Base-by-base conservation (phyloP, 2,329 filamentous ascomycete genomes). In the Stemphylium vesicarium region DNA sequence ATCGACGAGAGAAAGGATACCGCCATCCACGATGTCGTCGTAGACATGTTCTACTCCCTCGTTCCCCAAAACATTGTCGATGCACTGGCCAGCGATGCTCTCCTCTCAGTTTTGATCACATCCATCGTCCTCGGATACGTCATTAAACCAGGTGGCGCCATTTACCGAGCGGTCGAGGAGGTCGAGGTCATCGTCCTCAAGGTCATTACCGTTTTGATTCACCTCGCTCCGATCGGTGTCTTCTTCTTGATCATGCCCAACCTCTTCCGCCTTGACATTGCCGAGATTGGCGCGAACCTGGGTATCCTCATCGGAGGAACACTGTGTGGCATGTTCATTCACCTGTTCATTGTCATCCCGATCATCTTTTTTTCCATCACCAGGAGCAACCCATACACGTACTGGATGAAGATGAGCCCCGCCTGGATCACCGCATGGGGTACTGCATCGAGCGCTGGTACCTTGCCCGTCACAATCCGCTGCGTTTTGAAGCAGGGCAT, bases 381-480 rank as follows among this genome's bases (percentile, higher is more conserved):
- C 1, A 70, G 79, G 44, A 65, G 70, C 54, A 84, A 84, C 59
- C 80, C 81, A 0, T 84, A 81, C 49, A 50, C 72, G 0, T 74
- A 78, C 62, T 83, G 81, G 81, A 15, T 81, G 54, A 79, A 76
- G 54, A 78, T 76, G 55, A 80, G 80, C 2, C 79, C 79, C 0
- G 81, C 81, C 0, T 84, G 82, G 82, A 74, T 83, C 45, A 83
- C 81, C 1, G 82, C 81, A 0, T 84, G 82, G 81, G 81, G 82
- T 35, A 79, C 81, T 10, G 81, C 82, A 1, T 82, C 80, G 1
- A 82, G 79, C 2, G 82, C 82, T 11, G 82, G 81, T 6, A 84
- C 82, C 1, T 71, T 84, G 18, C 78, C 82, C 0, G 77, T 84
- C 12, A 82, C 81, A 2, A 75, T 84, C 42, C 71, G 74, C 12